These are phyloP conservation scores for Plasmodium inui DNA, from an alignment of 169 alveolate genomes.

Conservation along the genomic window DNA sequence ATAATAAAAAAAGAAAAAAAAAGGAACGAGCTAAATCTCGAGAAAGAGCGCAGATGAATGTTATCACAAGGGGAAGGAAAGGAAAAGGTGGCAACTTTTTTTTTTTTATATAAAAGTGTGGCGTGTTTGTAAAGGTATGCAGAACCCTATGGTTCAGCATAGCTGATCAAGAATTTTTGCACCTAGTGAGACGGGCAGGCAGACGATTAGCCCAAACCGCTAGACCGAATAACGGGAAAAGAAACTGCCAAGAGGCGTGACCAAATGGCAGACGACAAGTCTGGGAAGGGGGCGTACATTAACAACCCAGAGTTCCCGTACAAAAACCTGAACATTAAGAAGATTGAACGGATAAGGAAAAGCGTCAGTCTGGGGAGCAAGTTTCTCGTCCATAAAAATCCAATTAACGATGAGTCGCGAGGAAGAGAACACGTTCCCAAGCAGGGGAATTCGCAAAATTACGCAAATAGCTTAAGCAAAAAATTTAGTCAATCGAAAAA, in stretches of 20 bases:
- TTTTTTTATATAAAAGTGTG: neutral
- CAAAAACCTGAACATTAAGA: slow-evolving; percentile 60
- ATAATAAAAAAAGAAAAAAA: neutral
- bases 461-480: neutral
- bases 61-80: neutral
- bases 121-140: neutral
- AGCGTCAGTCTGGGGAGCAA: slow-evolving; percentile 31
- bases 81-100: neutral
- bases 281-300: slow-evolving; percentile 44
- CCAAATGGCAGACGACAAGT: slow-evolving; percentile 47
- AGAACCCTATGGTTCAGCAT: neutral
- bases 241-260: neutral
- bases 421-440: neutral
- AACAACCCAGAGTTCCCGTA: slow-evolving; percentile 75
- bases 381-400: neutral
- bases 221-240: neutral
- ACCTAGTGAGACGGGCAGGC: neutral
- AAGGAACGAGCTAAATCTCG: neutral
- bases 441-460: slow-evolving; percentile 11
- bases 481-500: slow-evolving; percentile 39
- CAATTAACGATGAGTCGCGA: slow-evolving; percentile 11
- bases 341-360: slow-evolving; percentile 66
- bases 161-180: neutral
- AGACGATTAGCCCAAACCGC: neutral
- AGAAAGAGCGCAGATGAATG: neutral